A percentile compares a stretch with the other conserved stretches of the same genome.
phyloP scores from a whole-genome alignment of 1,284 basidiomycete species.

The Marasmius fiardii region DNA sequence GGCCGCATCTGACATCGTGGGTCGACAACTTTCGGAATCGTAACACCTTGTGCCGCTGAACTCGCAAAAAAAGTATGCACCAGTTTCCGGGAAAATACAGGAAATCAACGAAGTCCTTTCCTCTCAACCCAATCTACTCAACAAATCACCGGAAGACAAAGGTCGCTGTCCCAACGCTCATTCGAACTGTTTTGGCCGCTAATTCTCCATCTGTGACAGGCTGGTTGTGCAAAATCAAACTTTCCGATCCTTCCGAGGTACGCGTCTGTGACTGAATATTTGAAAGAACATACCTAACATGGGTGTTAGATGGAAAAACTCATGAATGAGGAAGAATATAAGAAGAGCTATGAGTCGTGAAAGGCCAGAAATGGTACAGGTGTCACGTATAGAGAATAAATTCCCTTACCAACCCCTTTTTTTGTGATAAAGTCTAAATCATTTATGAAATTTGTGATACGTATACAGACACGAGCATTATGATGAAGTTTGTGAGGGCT shows the following conservation, averaged over 20 bases:
- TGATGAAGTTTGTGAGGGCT: constrained; percentile 32
- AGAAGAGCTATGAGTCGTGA: constrained; percentile 60
- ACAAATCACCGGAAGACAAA: constrained; percentile 84
- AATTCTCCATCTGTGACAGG: constrained; percentile 44
- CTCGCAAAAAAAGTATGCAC: constrained; percentile 75
- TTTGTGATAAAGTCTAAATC: too few relatives aligned
- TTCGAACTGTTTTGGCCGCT: not conserved
- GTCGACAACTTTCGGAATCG: constrained; percentile 27
- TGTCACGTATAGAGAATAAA: not conserved
- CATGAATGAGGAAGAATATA: constrained; percentile 79
- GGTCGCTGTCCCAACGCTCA: constrained; percentile 46
- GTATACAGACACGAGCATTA: not conserved
- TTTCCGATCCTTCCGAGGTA: constrained; percentile 77
- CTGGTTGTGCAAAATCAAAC: constrained; percentile 94
- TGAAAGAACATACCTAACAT: not conserved
- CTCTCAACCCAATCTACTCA: constrained; percentile 77
- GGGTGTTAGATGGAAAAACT: constrained; percentile 68
- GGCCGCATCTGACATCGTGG: constrained; percentile 92
- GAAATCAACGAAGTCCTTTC: constrained; percentile 78
- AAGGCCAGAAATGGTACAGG: not conserved
- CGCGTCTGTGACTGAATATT: constrained; percentile 12
- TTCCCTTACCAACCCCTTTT: too few relatives aligned
- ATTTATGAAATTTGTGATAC: too few relatives aligned
- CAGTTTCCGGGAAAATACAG: constrained; percentile 82
- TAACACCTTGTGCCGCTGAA: constrained; percentile 4